These are phyloP conservation scores for Metarhizium brunneum DNA, from an alignment of 2,329 filamentous ascomycete species.

Conservation along the genomic window DNA sequence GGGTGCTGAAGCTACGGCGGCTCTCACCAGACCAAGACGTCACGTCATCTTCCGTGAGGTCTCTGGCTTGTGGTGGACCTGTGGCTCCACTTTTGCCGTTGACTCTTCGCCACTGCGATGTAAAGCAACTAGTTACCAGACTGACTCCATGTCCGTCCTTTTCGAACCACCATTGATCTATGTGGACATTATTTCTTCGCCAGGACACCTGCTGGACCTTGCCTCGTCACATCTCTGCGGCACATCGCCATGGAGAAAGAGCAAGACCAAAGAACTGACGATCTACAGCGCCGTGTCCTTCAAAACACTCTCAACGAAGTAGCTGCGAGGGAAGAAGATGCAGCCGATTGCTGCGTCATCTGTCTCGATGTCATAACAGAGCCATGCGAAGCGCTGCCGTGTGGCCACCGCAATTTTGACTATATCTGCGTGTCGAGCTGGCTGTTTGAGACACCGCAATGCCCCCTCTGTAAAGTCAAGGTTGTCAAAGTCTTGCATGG, in stretches of 20 bases:
- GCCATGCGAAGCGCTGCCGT: slow-evolving; percentile 62
- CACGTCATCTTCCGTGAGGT: no score
- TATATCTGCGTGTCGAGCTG: slow-evolving; percentile 77
- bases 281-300: slow-evolving; percentile 33
- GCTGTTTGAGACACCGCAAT: slow-evolving; percentile 62
- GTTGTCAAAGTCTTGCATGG: slow-evolving; percentile 56
- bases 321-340: slow-evolving; percentile 15
- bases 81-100: neutral
- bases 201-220: neutral
- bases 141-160: no score
- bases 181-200: neutral
- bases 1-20: neutral
- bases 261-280: slow-evolving; percentile 12
- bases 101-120: no score
- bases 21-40: no score
- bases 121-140: no score
- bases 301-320: slow-evolving; percentile 36
- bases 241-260: neutral
- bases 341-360: slow-evolving; percentile 61
- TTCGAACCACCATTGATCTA: no score
- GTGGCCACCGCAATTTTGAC: slow-evolving; percentile 74
- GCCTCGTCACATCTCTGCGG: neutral
- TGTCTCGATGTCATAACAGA: slow-evolving; percentile 73
- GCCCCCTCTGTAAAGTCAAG: slow-evolving; percentile 65
- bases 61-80: neutral